These are phyloP conservation scores for Botrytis porri DNA, from an alignment of 2,329 filamentous ascomycete genomes.

Conservation along the genomic window DNA sequence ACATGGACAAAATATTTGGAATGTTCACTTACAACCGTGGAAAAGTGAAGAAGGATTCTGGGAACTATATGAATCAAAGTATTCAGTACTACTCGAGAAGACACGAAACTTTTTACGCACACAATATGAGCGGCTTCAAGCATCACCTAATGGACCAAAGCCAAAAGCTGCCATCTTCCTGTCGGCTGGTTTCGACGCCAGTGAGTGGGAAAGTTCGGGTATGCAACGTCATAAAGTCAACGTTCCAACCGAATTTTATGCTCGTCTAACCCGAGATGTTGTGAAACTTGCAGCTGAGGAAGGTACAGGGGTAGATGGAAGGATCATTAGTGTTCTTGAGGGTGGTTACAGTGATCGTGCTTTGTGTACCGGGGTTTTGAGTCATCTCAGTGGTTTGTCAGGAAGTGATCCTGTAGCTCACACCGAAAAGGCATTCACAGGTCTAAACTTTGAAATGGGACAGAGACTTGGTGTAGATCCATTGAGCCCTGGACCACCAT, in stretches of 20 bases:
- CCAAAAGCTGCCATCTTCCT: slow-evolving; percentile 89
- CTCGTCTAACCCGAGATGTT: slow-evolving; percentile 81
- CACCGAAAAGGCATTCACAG: slow-evolving; percentile 41
- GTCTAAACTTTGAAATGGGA: slow-evolving; percentile 58
- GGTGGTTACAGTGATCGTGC: slow-evolving; percentile 95
- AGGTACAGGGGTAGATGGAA: slow-evolving; percentile 72
- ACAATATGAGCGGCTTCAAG: slow-evolving; percentile 65
- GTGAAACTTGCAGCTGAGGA: slow-evolving; percentile 79
- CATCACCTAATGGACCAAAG: slow-evolving; percentile 53
- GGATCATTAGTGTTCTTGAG: slow-evolving; percentile 90
- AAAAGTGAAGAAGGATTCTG: slow-evolving; percentile 82
- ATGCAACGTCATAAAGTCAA: slow-evolving; percentile 98
- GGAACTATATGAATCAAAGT: slow-evolving; percentile 78
- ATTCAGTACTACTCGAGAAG: slow-evolving; percentile 75
- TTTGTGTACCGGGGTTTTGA: slow-evolving; percentile 80
- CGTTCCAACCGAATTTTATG: slow-evolving; percentile 95
- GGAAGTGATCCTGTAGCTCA: slow-evolving; percentile 48
- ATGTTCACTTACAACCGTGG: slow-evolving; percentile 89
- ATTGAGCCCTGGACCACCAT: slow-evolving; percentile 19
- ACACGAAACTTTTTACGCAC: slow-evolving; percentile 70
- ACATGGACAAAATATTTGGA: slow-evolving; percentile 93
- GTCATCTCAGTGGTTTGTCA: slow-evolving; percentile 81
- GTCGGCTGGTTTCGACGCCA: slow-evolving; percentile 95
- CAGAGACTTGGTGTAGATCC: slow-evolving; percentile 45
- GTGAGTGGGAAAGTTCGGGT: slow-evolving; percentile 84